Base-by-base conservation (phyloP, 176 grass and related monocot genomes). In the Hsuehochloa calcarea region DNA sequence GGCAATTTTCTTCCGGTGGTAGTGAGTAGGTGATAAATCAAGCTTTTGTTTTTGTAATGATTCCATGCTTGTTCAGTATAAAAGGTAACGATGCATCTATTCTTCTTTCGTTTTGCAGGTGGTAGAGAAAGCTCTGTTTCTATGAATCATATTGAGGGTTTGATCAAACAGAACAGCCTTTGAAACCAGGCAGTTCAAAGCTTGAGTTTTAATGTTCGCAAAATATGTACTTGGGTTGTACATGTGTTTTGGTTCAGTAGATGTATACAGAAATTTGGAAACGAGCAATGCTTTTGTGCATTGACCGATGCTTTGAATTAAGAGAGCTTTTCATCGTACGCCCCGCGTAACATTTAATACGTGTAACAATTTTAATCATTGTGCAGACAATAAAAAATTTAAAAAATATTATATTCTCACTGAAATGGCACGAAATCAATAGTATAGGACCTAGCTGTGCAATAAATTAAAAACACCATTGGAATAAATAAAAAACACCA, bases 141-240 rank as follows among this genome's bases (percentile, higher is more conserved):
- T 94, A 37, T 94, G 92, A 83, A 94, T 87, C 79, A 91, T 73
- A 93, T 91, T 43, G 89, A 89, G 70, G 61, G 81, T 70, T 77
- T 94, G 75, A 94, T 94, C 83, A 94, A 86, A 76, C 89, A 94
- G 68, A 94, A 94, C 31, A 54, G 75, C 34, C 92, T 91, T 44
- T 94, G 86, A 80, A 94, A 89, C 45, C 92, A 86, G 67, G 92
- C 89, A 84, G 92, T 94, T 68, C 92, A 94, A 83, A 94, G 89
- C 80, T 81, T 94, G 74, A 94, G 79, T 51, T 83, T 89, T 55
- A 91, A 94, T 87, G 89, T 91, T 44, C 86, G 80, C n/a, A 94
- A 94, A 80, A 84, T 91, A 55, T 65, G 88, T 20, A 70, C 47
- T 66, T 59, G 0, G 2, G 75, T 13, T 82, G 65, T 77, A 90